Percentiles rank a stretch among this genome's conserved stretches.
These are phyloP conservation scores for Ramichloridium luteum DNA, from an alignment of 2,329 filamentous ascomycete genomes.

Conservation along the genomic window DNA sequence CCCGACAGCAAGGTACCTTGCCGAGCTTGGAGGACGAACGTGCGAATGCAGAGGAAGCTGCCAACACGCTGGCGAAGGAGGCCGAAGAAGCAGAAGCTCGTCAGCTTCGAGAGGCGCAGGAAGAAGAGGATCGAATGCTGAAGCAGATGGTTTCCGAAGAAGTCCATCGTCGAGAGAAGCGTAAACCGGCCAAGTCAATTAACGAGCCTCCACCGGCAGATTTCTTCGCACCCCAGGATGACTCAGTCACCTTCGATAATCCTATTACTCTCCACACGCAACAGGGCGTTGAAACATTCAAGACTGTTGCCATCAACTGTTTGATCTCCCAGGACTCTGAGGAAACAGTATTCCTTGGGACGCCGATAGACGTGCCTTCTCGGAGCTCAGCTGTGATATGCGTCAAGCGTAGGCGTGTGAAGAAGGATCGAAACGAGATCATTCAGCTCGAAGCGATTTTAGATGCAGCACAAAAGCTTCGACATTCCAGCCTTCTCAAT, in stretches of 20 bases:
- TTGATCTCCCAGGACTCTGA: slow-evolving; percentile 9
- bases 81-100: slow-evolving; percentile 31
- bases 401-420: slow-evolving; percentile 16
- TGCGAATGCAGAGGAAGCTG: slow-evolving; percentile 64
- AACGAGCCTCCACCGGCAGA: slow-evolving; percentile 3
- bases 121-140: slow-evolving; percentile 56
- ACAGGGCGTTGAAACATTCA: slow-evolving; percentile 15
- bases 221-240: slow-evolving; percentile 4
- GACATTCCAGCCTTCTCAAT: slow-evolving; percentile 65
- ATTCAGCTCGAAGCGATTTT: slow-evolving; percentile 33
- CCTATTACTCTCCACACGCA: slow-evolving; percentile 13
- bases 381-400: slow-evolving; percentile 14
- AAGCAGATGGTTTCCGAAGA: slow-evolving; percentile 62
- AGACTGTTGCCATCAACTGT: slow-evolving; percentile 13
- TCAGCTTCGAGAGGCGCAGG: slow-evolving; percentile 27
- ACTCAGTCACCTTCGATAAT: slow-evolving; percentile 20
- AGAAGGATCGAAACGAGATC: slow-evolving; percentile 17
- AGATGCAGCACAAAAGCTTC: slow-evolving; percentile 60
- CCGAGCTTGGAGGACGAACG: slow-evolving; percentile 85
- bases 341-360: slow-evolving; percentile 13
- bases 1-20: slow-evolving; percentile 59
- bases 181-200: slow-evolving; percentile 38
- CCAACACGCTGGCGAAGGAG: slow-evolving; percentile 45
- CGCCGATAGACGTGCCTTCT: slow-evolving; percentile 6
- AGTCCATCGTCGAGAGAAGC: slow-evolving; percentile 55